These are phyloP conservation scores for Mariannaea sp. DNA, from an alignment of 2,329 filamentous ascomycete species.

Conservation along the genomic window DNA sequence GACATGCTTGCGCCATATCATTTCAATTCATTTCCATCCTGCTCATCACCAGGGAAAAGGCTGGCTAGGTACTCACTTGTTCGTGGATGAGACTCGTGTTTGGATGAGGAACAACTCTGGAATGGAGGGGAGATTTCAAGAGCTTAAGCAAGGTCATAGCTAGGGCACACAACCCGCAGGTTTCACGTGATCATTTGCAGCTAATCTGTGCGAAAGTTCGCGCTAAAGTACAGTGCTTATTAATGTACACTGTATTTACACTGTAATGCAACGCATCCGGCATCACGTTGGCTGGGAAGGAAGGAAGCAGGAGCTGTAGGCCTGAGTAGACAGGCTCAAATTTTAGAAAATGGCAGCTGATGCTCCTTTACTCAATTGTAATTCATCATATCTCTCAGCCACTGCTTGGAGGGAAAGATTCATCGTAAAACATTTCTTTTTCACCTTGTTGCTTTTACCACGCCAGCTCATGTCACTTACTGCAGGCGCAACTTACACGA, in stretches of 20 bases:
- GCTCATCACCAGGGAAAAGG: conserved; percentile 17
- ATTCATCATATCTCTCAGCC: background rate
- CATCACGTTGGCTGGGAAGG: background rate
- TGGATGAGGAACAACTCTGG: conserved; percentile 47
- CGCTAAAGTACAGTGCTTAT: background rate
- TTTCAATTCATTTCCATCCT: conserved; percentile 15
- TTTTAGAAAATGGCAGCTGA: background rate
- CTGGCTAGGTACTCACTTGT: conserved; percentile 44
- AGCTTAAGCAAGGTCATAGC: conserved; percentile 39
- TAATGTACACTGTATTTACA: background rate
- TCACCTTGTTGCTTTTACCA: conserved; percentile 11
- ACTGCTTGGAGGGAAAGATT: background rate
- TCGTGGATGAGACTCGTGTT: conserved; percentile 53
- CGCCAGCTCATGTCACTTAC: conserved; percentile 2
- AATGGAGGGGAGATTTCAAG: conserved; percentile 37
- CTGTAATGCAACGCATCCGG: background rate
- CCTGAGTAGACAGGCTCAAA: background rate
- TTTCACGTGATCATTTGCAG: conserved; percentile 40
- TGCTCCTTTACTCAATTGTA: background rate
- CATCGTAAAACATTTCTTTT: background rate
- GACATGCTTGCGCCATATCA: conserved; percentile 18
- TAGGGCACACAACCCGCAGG: conserved; percentile 46
- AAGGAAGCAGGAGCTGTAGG: conserved; percentile 2
- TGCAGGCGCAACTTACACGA: conserved; percentile 30
- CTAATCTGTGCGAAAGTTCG: background rate